Evolutionary conservation across 306 rosid species (phyloP).

Genomic region (Cicer cuneatum): DNA sequence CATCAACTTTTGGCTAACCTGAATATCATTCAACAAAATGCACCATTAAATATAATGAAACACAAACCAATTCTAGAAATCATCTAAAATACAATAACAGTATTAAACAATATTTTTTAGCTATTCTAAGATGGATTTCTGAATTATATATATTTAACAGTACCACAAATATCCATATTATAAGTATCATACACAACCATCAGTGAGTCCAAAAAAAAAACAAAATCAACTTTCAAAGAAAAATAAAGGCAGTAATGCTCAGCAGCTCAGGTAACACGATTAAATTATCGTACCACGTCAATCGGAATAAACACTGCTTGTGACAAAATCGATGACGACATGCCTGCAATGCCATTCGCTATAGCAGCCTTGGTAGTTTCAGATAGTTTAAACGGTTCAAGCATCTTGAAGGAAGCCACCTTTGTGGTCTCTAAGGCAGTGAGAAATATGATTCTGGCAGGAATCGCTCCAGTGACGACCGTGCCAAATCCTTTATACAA

Average conservation of each 20-base stretch:
- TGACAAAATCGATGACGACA: constrained; percentile 75
- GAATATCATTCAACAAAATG: constrained; percentile 25
- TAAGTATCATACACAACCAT: constrained; percentile 22
- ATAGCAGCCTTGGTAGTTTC: constrained; percentile 83
- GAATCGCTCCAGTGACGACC: constrained; percentile 82
- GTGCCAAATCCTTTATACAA: constrained; percentile 88
- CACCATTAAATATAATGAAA: neutral
- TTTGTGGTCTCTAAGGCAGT: constrained; percentile 84
- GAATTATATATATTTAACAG: neutral
- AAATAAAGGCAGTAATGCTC: constrained; percentile 10
- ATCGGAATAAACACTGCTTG: constrained; percentile 89
- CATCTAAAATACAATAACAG: neutral
- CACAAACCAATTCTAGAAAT: neutral
- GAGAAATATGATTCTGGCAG: constrained; percentile 83
- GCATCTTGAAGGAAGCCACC: constrained; percentile 67
- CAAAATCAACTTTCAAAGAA: neutral
- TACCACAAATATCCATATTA: constrained; percentile 18
- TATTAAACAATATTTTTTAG: constrained; percentile 1
- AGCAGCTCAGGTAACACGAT: constrained; percentile 6
- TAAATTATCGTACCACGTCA: constrained; percentile 71
- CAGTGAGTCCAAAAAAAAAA: neutral
- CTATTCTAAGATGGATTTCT: neutral
- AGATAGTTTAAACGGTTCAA: constrained; percentile 73
- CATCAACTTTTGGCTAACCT: constrained; percentile 94
- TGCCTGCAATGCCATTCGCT: constrained; percentile 90